phyloP scores from a whole-genome alignment of 2,329 filamentous ascomycete genomes.

The Fusarium transvaalense region DNA sequence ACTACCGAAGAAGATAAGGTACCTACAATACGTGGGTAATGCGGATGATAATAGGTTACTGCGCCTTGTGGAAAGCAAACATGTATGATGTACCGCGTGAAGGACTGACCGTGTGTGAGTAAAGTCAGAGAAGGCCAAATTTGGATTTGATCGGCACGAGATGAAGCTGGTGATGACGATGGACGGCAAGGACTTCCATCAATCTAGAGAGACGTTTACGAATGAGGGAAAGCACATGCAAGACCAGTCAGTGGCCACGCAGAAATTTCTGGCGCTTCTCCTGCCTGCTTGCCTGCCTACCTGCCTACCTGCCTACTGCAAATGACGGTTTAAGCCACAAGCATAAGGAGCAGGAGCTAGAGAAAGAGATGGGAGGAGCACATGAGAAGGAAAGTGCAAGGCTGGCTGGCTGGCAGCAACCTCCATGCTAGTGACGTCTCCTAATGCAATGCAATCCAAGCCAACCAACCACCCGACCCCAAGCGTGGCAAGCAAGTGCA shows the following conservation, averaged over 20 bases:
- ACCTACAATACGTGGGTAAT: constrained; percentile 9
- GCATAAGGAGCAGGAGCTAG: constrained; percentile 19
- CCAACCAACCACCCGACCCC: too few relatives aligned
- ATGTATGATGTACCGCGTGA: constrained; percentile 6
- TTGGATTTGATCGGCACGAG: constrained; percentile 32
- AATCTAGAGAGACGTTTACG: constrained; percentile 14
- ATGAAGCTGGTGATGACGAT: constrained; percentile 34
- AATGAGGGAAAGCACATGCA: constrained; percentile 26
- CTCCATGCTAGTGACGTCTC: constrained; percentile 36
- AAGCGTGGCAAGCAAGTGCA: constrained; percentile 19
- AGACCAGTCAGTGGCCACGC: constrained; percentile 32
- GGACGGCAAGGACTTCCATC: constrained; percentile 2
- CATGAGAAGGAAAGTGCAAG: constrained; percentile 30
- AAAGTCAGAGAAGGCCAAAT: constrained; percentile 20
- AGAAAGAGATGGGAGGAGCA: constrained; percentile 10
- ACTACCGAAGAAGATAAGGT: not conserved
- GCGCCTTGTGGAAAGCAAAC: constrained; percentile 14
- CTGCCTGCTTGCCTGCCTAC: too few relatives aligned
- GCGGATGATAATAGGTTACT: constrained; percentile 23
- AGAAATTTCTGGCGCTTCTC: constrained; percentile 30
- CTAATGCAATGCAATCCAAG: constrained; percentile 27
- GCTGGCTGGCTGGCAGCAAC: constrained; percentile 37
- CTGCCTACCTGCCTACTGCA: too few relatives aligned
- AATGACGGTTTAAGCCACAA: constrained; percentile 29
- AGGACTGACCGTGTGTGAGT: not conserved